Percentiles rank a stretch among this genome's conserved stretches.
These are phyloP conservation scores for Raffaelea deltoideospora DNA, from an alignment of 2,329 filamentous ascomycete genomes.

Conservation along the genomic window DNA sequence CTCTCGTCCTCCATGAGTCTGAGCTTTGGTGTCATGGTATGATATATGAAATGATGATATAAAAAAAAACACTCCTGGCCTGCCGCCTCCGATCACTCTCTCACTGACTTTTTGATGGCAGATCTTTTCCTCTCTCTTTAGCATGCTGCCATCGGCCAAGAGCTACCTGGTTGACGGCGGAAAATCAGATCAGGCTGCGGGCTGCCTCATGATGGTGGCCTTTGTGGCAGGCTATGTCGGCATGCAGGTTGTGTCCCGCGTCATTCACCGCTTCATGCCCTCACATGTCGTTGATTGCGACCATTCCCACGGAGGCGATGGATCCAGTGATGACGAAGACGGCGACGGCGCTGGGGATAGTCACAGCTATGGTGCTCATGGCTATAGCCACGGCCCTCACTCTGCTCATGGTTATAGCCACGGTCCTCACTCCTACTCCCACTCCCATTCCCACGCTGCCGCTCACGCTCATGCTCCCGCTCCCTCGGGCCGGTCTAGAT, in stretches of 20 bases:
- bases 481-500: no score
- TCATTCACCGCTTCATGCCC: conserved; percentile 60
- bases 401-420: background rate
- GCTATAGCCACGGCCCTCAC: background rate
- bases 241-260: conserved; percentile 57
- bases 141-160: conserved; percentile 80
- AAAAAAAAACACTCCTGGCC: no score
- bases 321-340: conserved; percentile 16
- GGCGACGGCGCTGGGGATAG: conserved; percentile 14
- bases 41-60: no score
- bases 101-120: conserved; percentile 20
- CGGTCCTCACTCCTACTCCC: background rate
- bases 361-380: background rate
- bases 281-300: conserved; percentile 72
- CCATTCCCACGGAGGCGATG: conserved; percentile 49
- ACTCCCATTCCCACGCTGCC: conserved; percentile 1
- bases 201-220: conserved; percentile 51
- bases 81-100: no score
- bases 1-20: conserved; percentile 77
- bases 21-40: conserved; percentile 91
- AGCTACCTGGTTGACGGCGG: conserved; percentile 58
- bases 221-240: conserved; percentile 61
- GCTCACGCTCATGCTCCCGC: no score
- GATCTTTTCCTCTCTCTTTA: conserved; percentile 85
- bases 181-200: conserved; percentile 50